Conservation (phyloP, 1,139 yeast genomes). For the Petasospora fabianii region DNA sequence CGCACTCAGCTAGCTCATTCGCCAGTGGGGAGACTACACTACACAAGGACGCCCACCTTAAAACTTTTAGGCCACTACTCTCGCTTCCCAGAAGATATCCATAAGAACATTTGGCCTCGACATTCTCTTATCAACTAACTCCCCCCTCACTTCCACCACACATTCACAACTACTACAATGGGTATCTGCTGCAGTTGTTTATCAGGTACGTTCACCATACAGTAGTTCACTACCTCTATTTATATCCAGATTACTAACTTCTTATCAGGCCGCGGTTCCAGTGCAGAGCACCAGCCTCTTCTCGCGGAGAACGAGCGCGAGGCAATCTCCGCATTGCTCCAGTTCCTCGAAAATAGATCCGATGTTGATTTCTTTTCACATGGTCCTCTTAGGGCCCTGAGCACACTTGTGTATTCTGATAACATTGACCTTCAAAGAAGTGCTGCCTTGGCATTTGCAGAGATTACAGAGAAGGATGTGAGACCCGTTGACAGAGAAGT, state of each 20-base stretch:
- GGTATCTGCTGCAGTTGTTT: constrained; percentile 28
- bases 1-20: too few relatives aligned
- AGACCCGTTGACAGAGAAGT: constrained; percentile 89
- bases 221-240: background rate
- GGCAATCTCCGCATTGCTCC: constrained; percentile 86
- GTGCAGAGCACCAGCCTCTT: constrained; percentile 67
- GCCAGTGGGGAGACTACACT: too few relatives aligned
- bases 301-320: constrained; percentile 97
- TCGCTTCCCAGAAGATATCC: background rate
- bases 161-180: constrained; percentile 15
- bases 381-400: constrained; percentile 82
- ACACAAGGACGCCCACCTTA: background rate
- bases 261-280: constrained; percentile 33
- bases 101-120: background rate
- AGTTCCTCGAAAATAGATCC: constrained; percentile 78
- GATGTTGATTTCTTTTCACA: constrained; percentile 93
- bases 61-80: background rate
- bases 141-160: background rate
- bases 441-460: constrained; percentile 98
- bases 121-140: constrained; percentile 1
- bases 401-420: constrained; percentile 91
- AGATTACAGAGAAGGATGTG: constrained; percentile 93
- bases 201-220: constrained; percentile 12
- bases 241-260: constrained; percentile 6
- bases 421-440: constrained; percentile 93